Evolutionary conservation across 306 rosid genomes (phyloP).

Genomic region (Amphicarpaea edgeworthii): DNA sequence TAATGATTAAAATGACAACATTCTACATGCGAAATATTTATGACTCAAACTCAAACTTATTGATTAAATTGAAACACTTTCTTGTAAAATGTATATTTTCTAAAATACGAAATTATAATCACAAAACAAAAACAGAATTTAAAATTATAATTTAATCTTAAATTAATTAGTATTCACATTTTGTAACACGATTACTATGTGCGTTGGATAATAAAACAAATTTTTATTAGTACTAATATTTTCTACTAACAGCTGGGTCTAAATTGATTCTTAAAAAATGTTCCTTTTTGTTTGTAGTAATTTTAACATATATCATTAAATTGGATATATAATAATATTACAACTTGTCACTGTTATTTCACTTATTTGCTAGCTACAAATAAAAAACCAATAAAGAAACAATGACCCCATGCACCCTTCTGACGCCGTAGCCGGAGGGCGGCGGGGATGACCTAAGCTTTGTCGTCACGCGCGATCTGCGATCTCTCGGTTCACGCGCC

Average conservation of each 20-base stretch:
- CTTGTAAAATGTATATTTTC: too few relatives aligned
- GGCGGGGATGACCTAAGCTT: slow-evolving; percentile 55
- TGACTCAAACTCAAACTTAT: too few relatives aligned
- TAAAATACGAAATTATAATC: too few relatives aligned
- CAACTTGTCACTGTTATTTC: background rate
- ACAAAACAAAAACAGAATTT: too few relatives aligned
- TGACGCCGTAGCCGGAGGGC: slow-evolving; percentile 48
- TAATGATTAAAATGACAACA: too few relatives aligned
- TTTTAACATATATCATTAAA: background rate
- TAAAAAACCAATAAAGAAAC: background rate
- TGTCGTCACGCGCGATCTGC: slow-evolving; percentile 72
- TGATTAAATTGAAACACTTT: too few relatives aligned
- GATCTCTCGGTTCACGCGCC: slow-evolving; percentile 69
- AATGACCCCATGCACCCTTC: slow-evolving; percentile 3
- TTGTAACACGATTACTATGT: background rate
- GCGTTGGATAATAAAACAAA: too few relatives aligned
- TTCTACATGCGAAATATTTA: too few relatives aligned
- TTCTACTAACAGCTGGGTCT: background rate
- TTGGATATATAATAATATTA: background rate
- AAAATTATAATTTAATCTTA: too few relatives aligned
- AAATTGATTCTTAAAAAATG: background rate
- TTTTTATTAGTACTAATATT: background rate
- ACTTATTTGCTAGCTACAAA: background rate
- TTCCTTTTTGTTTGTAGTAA: too few relatives aligned
- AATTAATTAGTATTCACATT: background rate